These are phyloP conservation scores for Sclerotinia glacialis DNA, from an alignment of 2,329 filamentous ascomycete species.

Conservation along the genomic window DNA sequence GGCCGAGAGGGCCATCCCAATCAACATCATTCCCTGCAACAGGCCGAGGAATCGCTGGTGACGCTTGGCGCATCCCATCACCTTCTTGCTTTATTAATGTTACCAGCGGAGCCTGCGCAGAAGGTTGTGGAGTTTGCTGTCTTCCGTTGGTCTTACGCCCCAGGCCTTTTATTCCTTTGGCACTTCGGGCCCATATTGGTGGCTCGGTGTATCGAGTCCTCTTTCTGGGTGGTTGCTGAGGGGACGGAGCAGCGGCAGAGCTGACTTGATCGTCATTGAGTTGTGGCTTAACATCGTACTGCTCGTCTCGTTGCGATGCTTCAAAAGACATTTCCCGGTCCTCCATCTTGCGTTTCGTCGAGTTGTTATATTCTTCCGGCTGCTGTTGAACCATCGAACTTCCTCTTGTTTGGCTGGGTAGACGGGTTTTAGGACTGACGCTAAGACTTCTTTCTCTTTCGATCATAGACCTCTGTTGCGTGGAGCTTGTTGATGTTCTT, in stretches of 20 bases:
- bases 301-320: conserved; percentile 25
- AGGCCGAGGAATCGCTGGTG: conserved; percentile 24
- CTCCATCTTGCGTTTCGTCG: conserved; percentile 36
- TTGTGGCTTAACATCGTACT: conserved; percentile 25
- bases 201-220: conserved; percentile 51
- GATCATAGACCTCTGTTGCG: conserved; percentile 49
- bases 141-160: conserved; percentile 32
- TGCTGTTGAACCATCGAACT: conserved; percentile 24
- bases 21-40: conserved; percentile 15
- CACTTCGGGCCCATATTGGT: conserved; percentile 47
- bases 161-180: conserved; percentile 27
- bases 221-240: conserved; percentile 47
- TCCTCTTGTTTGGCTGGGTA: conserved; percentile 40
- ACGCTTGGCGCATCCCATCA: conserved; percentile 32
- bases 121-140: conserved; percentile 22
- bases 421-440: conserved; percentile 73
- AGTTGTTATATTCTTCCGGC: conserved; percentile 30
- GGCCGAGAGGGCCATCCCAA: conserved; percentile 43
- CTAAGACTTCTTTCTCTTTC: conserved; percentile 70
- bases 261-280: conserved; percentile 30
- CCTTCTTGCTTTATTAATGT: conserved; percentile 31
- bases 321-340: conserved; percentile 32
- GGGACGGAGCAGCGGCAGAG: conserved; percentile 27
- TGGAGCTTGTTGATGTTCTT: conserved; percentile 44
- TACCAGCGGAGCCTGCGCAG: conserved; percentile 20